Evolutionary conservation across 2,329 filamentous ascomycete genomes (phyloP).

Genomic region (Capronia epimyces): DNA sequence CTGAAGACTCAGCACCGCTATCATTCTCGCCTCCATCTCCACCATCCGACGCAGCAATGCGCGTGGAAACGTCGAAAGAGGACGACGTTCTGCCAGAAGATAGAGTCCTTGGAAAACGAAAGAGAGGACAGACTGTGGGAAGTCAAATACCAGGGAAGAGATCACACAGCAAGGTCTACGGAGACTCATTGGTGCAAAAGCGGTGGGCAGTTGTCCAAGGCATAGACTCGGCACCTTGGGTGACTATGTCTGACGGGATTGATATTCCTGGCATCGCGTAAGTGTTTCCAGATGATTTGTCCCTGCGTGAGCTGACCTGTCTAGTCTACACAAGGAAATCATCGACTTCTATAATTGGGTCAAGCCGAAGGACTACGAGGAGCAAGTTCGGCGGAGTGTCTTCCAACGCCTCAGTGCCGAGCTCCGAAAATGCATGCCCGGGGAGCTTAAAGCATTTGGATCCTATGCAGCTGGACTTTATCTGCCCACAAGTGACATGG

Average conservation of each 20-base stretch:
- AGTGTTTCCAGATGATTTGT: constrained; percentile 4
- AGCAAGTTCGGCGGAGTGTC: constrained; percentile 66
- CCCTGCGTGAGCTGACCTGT: constrained; percentile 7
- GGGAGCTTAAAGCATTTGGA: constrained; percentile 72
- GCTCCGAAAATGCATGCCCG: constrained; percentile 54
- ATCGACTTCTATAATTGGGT: constrained; percentile 84
- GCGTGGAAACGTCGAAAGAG: constrained; percentile 32
- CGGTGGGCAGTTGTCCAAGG: constrained; percentile 11
- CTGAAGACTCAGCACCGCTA: constrained; percentile 8
- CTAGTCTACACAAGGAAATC: constrained; percentile 84
- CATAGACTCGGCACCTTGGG: constrained; percentile 13
- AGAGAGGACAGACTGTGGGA: constrained; percentile 57
- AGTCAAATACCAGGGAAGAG: constrained; percentile 31
- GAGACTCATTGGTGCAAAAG: constrained; percentile 12
- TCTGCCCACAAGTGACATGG: constrained; percentile 81
- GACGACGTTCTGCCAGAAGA: constrained; percentile 46
- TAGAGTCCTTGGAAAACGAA: constrained; percentile 58
- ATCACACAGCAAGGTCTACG: constrained; percentile 4
- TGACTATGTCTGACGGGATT: background rate
- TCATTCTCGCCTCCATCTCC: background rate
- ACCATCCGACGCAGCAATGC: constrained; percentile 18
- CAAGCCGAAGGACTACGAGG: constrained; percentile 69
- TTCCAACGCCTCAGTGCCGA: constrained; percentile 61
- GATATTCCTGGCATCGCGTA: constrained; percentile 23
- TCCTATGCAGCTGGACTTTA: constrained; percentile 84